Conservation (phyloP, 495 filamentous ascomycete species). For the Chaetomium tenue region DNA sequence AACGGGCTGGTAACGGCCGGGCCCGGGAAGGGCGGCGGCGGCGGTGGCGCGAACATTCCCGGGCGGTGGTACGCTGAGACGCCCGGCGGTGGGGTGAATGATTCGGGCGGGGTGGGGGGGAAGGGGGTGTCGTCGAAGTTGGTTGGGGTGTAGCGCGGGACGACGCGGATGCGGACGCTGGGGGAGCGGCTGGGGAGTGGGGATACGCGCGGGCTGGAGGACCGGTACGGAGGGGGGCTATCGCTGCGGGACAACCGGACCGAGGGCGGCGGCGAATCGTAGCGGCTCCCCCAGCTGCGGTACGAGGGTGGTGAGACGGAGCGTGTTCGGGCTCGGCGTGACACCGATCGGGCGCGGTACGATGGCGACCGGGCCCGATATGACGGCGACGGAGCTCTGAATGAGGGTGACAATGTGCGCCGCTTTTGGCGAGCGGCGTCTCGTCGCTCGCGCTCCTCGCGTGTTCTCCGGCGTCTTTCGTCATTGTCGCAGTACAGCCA, state of each 20-base stretch:
- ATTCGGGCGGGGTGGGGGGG: slow-evolving; percentile 17
- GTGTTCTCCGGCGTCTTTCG: slow-evolving; percentile 12
- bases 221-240: slow-evolving; percentile 19
- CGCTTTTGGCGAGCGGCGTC: slow-evolving; percentile 7
- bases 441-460: slow-evolving; percentile 14
- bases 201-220: slow-evolving; percentile 3
- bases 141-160: slow-evolving; percentile 4
- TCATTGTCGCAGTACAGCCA: slow-evolving; percentile 22
- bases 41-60: background rate
- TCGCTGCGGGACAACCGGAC: background rate
- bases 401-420: slow-evolving; percentile 4
- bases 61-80: slow-evolving; percentile 19
- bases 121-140: slow-evolving; percentile 3
- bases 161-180: slow-evolving; percentile 17
- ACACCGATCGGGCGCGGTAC: slow-evolving; percentile 6
- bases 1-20: slow-evolving; percentile 5
- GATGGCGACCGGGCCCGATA: slow-evolving; percentile 18
- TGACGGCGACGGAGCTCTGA: slow-evolving; percentile 13
- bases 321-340: slow-evolving; percentile 11
- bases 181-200: slow-evolving; percentile 10
- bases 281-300: background rate
- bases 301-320: slow-evolving; percentile 17
- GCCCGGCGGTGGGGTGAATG: slow-evolving; percentile 19
- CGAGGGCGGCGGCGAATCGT: background rate
- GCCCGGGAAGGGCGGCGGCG: slow-evolving; percentile 6